phyloP scores from a whole-genome alignment of 352 stramenopile species.

The Pythium inflatum region DNA sequence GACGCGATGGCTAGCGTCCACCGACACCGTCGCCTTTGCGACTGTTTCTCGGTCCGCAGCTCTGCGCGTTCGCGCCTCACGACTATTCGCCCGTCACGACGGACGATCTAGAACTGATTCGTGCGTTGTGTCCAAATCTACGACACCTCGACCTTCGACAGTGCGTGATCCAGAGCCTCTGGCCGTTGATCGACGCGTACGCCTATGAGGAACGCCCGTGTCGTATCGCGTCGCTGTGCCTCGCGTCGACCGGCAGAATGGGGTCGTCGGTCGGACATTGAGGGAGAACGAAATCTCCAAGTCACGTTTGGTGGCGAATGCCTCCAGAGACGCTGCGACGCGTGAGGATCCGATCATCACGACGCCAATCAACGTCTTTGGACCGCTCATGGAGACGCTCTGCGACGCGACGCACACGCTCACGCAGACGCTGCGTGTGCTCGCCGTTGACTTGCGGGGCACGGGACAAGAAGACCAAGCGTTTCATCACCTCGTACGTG shows the following conservation, averaged over 20 bases:
- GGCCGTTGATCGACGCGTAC: constrained; percentile 17
- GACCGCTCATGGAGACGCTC: background rate
- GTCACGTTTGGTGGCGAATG: background rate
- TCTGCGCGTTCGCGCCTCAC: background rate
- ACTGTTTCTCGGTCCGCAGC: constrained; percentile 5
- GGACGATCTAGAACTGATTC: background rate
- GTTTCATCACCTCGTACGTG: constrained; percentile 1
- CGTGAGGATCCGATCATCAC: no score
- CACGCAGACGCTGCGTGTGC: background rate
- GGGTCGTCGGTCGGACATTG: background rate
- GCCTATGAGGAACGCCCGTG: background rate
- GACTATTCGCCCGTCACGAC: background rate
- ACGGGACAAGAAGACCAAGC: background rate
- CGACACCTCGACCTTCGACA: background rate
- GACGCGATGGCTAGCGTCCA: no score
- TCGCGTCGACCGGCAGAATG: constrained; percentile 1
- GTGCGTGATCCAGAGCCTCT: constrained; percentile 5
- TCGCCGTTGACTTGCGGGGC: background rate
- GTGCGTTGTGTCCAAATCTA: constrained; percentile 3
- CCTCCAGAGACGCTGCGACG: no score
- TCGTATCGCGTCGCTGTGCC: constrained; percentile 3
- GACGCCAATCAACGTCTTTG: constrained; percentile 5
- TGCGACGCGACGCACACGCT: constrained; percentile 7
- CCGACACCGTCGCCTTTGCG: background rate
- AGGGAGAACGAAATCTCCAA: no score